Evolutionary conservation across 108 stramenopile species (phyloP), one percentile per base, ranked within the genome.

Genomic region (Skeletonema marinoi): DNA sequence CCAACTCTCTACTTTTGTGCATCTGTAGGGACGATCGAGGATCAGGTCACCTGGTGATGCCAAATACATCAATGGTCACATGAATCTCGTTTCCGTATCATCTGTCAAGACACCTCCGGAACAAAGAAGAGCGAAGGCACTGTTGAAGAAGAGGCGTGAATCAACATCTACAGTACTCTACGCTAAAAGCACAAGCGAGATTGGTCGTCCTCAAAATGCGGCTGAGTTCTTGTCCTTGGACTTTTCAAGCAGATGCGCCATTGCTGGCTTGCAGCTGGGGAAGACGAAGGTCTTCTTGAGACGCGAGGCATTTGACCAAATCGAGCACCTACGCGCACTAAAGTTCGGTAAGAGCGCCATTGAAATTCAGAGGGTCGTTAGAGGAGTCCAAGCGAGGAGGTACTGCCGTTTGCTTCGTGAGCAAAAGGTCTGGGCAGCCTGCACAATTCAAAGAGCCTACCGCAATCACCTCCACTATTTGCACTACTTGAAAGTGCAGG

Each of bases 271-370:
- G 14, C 97, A 97, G 71, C 84, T 97, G 5, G 97, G 97, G 17
- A 78, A 86, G n/a, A 95, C 91, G 54, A 96, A 96, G 68, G 94
- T 97, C 0, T 97, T 97, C 71, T 74, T 97, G 32, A 92, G 94
- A 25, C 90, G 94, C 38, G 88, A 90, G 66, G 94, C 94, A 29
- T 95, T 96, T 74, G 97, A 97, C 68, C 77, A 89, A 3, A 89
- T 97, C 31, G 97, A 97, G 78, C 73, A 78, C 25, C 35, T 91
- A 64, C 84, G 92, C 0, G 82, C 89, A 7, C 90, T 85, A 70
- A 87, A 85, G 65, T 92, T 94, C 65, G 88, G 82, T 66, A 81
- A 75, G 36, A 82, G 87, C 31, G 93, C 89, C 16, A 60, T 81
- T 11, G 64, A 71, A 13, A 94, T 94, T 64, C 93, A 94, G 73